phyloP scores from a whole-genome alignment of 2,329 filamentous ascomycete species.

The Botrytis squamosa region DNA sequence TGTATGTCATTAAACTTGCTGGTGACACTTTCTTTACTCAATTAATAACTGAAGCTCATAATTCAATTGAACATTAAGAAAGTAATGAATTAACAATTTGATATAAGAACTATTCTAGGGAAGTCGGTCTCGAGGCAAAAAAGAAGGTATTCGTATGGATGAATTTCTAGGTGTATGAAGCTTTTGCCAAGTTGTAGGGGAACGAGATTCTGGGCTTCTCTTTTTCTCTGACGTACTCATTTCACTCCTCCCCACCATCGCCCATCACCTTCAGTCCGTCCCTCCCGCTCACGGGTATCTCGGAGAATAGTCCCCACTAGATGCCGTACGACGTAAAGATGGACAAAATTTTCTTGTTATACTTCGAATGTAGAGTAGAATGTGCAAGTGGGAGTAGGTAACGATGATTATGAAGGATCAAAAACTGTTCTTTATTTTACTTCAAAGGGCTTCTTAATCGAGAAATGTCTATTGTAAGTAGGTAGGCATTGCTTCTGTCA shows the following conservation, averaged over 20 bases:
- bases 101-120: background rate
- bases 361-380: background rate
- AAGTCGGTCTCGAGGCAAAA: background rate
- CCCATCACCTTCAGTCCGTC: too few relatives aligned
- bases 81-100: background rate
- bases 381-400: background rate
- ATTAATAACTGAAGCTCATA: constrained; percentile 1
- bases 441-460: background rate
- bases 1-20: background rate
- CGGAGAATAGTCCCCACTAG: background rate
- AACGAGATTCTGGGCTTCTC: background rate
- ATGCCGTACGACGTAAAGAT: background rate
- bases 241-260: background rate
- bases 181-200: constrained; percentile 6
- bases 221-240: constrained; percentile 1
- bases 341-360: background rate
- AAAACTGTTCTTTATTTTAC: background rate
- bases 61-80: background rate
- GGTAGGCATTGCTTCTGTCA: background rate
- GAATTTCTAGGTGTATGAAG: constrained; percentile 3
- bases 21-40: background rate
- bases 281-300: background rate
- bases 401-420: background rate
- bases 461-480: background rate
- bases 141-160: background rate